Evolutionary conservation across 352 stramenopile genomes (phyloP).

Genomic region (Phytophthora uliginosa): DNA sequence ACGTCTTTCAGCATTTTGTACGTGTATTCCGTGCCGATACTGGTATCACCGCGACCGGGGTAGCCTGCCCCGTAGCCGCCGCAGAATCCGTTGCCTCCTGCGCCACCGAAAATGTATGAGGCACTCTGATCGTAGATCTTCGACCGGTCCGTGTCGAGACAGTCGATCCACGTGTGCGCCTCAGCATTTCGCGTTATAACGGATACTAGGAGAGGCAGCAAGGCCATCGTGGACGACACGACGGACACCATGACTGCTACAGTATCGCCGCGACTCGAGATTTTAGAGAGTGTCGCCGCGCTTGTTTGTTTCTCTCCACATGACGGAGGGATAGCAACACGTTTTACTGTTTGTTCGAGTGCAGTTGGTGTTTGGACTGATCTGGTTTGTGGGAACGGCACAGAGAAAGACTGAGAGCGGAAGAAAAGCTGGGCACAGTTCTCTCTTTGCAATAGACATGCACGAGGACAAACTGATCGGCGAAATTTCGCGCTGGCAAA

Average conservation of each 20-base stretch:
- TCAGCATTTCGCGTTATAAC: conserved; percentile 24
- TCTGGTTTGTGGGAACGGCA: conserved; percentile 28
- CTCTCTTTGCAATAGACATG: conserved; percentile 1
- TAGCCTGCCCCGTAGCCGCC: conserved; percentile 75
- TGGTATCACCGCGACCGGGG: conserved; percentile 56
- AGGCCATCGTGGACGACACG: conserved; percentile 16
- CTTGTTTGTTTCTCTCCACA: not conserved
- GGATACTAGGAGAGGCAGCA: conserved; percentile 25
- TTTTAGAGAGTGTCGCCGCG: conserved; percentile 28
- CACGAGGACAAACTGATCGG: conserved; percentile 22
- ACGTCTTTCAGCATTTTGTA: conserved; percentile 81
- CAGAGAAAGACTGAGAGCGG: conserved; percentile 34
- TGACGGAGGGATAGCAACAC: conserved; percentile 13
- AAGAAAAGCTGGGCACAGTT: conserved; percentile 39
- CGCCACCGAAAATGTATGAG: conserved; percentile 74
- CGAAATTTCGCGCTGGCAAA: not conserved
- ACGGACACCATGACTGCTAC: conserved; percentile 25
- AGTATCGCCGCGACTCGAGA: conserved; percentile 19
- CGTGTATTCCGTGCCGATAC: conserved; percentile 68
- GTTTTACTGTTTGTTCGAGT: conserved; percentile 15
- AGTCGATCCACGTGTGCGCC: conserved; percentile 80
- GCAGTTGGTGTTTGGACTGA: conserved; percentile 13
- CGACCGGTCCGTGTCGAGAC: conserved; percentile 61
- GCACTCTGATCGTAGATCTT: conserved; percentile 74
- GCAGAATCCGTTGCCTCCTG: conserved; percentile 73